Evolutionary conservation across 2,329 filamentous ascomycete species (phyloP).

Genomic region (Stagonosporopsis cucurbitacearum): DNA sequence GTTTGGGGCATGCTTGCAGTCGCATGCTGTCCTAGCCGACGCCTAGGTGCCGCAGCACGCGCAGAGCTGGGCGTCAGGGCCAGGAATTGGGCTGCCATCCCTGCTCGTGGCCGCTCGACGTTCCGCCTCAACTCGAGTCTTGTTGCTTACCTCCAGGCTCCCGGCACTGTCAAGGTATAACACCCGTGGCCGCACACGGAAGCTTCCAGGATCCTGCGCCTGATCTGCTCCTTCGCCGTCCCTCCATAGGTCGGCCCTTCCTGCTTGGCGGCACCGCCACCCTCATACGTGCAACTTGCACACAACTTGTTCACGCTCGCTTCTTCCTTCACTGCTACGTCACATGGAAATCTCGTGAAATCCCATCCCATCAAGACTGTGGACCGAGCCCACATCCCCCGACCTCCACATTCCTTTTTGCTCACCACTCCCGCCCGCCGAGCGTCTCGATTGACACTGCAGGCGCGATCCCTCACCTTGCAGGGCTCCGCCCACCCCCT

Average conservation of each 20-base stretch:
- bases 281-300: background rate
- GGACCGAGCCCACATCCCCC: constrained; percentile 21
- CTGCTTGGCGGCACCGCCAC: constrained; percentile 15
- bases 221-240: constrained; percentile 10
- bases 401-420: constrained; percentile 32
- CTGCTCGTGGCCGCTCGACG: constrained; percentile 17
- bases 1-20: constrained; percentile 18
- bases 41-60: constrained; percentile 16
- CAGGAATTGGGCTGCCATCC: constrained; percentile 25
- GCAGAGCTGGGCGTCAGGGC: constrained; percentile 23
- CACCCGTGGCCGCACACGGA: constrained; percentile 9
- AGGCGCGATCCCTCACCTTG: constrained; percentile 27
- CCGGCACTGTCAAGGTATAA: no score
- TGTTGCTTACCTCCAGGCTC: background rate
- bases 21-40: constrained; percentile 10
- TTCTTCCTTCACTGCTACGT: constrained; percentile 18
- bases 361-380: constrained; percentile 24
- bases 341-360: constrained; percentile 31
- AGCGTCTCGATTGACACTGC: constrained; percentile 35
- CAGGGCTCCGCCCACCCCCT: constrained; percentile 17
- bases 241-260: constrained; percentile 11
- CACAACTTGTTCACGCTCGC: background rate
- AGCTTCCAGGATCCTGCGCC: background rate
- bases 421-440: constrained; percentile 22
- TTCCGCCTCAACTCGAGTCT: constrained; percentile 18